phyloP scores from a whole-genome alignment of 2,329 filamentous ascomycete species.

The Trichoderma koningii region DNA sequence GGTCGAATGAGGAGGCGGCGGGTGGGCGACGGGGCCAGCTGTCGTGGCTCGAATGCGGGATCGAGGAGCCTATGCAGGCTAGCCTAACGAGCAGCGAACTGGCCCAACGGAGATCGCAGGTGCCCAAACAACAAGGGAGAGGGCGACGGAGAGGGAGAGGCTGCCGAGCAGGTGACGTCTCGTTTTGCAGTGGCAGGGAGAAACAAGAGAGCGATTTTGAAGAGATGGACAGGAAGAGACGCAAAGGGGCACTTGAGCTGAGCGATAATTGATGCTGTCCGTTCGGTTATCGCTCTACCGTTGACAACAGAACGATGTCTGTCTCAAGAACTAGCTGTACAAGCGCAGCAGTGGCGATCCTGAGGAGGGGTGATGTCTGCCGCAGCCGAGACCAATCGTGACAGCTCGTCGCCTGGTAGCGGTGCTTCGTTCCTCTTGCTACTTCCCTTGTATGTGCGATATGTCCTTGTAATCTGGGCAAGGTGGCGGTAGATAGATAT shows the following conservation, averaged over 20 bases:
- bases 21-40: constrained; percentile 36
- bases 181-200: neutral
- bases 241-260: neutral
- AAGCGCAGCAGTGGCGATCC: too few species aligned
- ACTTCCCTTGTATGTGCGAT: too few species aligned
- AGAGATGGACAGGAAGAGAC: neutral
- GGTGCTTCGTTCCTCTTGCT: neutral
- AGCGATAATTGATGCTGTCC: constrained; percentile 13
- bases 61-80: constrained; percentile 43
- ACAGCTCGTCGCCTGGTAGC: neutral
- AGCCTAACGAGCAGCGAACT: constrained; percentile 40
- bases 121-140: constrained; percentile 24
- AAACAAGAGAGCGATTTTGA: neutral
- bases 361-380: neutral
- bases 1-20: constrained; percentile 40
- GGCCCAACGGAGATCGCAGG: constrained; percentile 36
- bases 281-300: neutral
- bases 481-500: neutral
- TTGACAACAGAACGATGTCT: neutral
- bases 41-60: constrained; percentile 47
- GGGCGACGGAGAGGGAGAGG: neutral
- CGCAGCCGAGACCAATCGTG: neutral
- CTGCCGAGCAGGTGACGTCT: constrained; percentile 13
- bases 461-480: neutral
- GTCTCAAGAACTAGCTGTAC: too few species aligned